Conservation (phyloP, 805 yeast genomes). For the Starmerella apicola region DNA sequence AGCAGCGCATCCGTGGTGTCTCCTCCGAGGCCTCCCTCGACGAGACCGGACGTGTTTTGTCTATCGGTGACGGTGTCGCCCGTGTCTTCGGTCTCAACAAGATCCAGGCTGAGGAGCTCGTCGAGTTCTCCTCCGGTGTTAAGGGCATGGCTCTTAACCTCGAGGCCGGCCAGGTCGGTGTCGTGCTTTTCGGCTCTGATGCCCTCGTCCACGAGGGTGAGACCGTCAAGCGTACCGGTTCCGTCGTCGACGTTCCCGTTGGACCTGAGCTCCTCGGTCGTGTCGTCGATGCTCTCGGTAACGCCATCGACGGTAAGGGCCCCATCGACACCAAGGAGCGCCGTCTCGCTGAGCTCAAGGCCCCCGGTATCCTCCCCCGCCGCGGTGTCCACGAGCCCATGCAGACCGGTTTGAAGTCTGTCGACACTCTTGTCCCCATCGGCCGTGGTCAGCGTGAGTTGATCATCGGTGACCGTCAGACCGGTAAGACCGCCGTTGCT, state of each 20-base stretch:
- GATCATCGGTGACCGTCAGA: slow-evolving; percentile 99
- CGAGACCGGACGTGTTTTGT: slow-evolving; percentile 98
- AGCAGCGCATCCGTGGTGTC: slow-evolving; percentile 98
- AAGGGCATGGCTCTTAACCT: slow-evolving; percentile 99
- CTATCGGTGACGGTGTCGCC: slow-evolving; percentile 99
- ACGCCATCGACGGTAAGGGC: slow-evolving; percentile 99
- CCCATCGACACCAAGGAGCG: slow-evolving; percentile 77
- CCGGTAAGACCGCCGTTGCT: slow-evolving; percentile 99
- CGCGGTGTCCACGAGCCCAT: slow-evolving; percentile 97
- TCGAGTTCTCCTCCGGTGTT: slow-evolving; percentile 98
- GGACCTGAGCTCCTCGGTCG: slow-evolving; percentile 98
- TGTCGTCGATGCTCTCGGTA: slow-evolving; percentile 98
- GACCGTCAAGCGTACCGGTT: slow-evolving; percentile 98
- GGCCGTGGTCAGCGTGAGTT: slow-evolving; percentile 99
- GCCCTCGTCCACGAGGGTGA: slow-evolving; percentile 98
- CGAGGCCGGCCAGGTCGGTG: slow-evolving; percentile 99
- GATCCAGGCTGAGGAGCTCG: slow-evolving; percentile 99
- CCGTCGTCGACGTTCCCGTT: slow-evolving; percentile 97
- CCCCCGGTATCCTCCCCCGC: slow-evolving; percentile 99
- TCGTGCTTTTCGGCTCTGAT: slow-evolving; percentile 98
- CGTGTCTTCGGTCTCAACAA: slow-evolving; percentile 99
- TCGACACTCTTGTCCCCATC: slow-evolving; percentile 96
- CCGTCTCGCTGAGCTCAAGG: slow-evolving; percentile 97
- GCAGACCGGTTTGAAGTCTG: slow-evolving; percentile 99
- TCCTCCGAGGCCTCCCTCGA: slow-evolving; percentile 93